Percentiles rank a stretch among this genome's conserved stretches.
These are phyloP conservation scores for Cryptosporidium tyzzeri DNA, from an alignment of 169 alveolate genomes.

Conservation along the genomic window DNA sequence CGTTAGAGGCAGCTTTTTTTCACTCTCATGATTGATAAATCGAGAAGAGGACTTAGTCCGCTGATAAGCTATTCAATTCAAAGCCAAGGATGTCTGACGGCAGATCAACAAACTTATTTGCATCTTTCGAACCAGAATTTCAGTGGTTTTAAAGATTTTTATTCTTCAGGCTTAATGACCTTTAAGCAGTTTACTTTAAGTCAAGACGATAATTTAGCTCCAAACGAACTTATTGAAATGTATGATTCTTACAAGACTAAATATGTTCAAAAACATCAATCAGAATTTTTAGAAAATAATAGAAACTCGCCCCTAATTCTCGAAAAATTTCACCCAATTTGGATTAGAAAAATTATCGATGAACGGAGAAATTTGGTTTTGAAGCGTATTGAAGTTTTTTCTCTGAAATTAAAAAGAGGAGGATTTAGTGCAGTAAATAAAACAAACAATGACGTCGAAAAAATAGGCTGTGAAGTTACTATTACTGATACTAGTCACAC, in stretches of 20 bases:
- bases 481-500: neutral
- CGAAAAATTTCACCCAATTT: constrained; percentile 71
- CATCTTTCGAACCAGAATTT: constrained; percentile 6
- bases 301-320: constrained; percentile 36
- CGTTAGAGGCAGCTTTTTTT: neutral
- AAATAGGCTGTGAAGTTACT: neutral
- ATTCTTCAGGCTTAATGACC: constrained; percentile 24
- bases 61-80: constrained; percentile 4
- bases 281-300: constrained; percentile 38
- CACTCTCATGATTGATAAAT: constrained; percentile 8
- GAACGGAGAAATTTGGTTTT: constrained; percentile 13
- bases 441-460: constrained; percentile 4
- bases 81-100: neutral
- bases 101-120: neutral
- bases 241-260: constrained; percentile 55
- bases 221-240: constrained; percentile 66
- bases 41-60: constrained; percentile 27
- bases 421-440: constrained; percentile 7
- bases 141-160: neutral
- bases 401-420: constrained; percentile 26
- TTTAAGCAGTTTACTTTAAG: constrained; percentile 53
- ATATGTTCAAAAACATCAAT: constrained; percentile 39
- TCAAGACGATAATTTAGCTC: constrained; percentile 56
- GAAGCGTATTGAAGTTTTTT: constrained; percentile 33
- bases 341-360: constrained; percentile 50